phyloP scores from a whole-genome alignment of 2,329 filamentous ascomycete genomes.

The Meredithiella fracta region DNA sequence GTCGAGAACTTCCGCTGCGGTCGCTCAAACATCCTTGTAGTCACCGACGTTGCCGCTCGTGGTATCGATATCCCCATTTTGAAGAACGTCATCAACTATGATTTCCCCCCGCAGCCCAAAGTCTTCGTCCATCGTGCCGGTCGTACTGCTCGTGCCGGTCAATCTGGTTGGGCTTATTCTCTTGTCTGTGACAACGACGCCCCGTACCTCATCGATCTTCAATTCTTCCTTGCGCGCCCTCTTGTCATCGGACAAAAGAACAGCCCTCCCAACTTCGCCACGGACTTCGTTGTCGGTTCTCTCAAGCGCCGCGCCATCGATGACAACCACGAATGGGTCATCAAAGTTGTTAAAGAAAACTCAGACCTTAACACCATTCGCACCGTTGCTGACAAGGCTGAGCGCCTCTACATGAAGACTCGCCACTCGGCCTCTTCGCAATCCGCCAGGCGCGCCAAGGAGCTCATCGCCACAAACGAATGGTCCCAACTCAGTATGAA shows the following conservation, averaged over 20 bases:
- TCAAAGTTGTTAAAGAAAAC: conserved; percentile 59
- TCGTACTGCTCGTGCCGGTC: conserved; percentile 83
- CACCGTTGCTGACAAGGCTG: conserved; percentile 66
- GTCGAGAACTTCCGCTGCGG: conserved; percentile 79
- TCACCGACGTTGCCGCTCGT: conserved; percentile 89
- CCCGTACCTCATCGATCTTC: conserved; percentile 82
- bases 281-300: conserved; percentile 70
- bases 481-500: conserved; percentile 66
- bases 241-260: conserved; percentile 51
- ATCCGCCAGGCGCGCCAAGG: conserved; percentile 74
- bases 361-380: conserved; percentile 57
- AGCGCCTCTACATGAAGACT: conserved; percentile 82
- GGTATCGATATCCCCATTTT: conserved; percentile 96
- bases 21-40: conserved; percentile 75
- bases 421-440: conserved; percentile 78
- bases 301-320: conserved; percentile 60
- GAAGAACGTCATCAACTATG: conserved; percentile 96
- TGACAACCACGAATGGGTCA: conserved; percentile 63
- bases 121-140: conserved; percentile 93
- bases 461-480: conserved; percentile 50
- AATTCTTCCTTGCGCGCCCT: conserved; percentile 80
- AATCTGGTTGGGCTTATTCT: conserved; percentile 89
- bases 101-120: conserved; percentile 92
- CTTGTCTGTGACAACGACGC: conserved; percentile 74
- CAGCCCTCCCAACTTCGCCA: conserved; percentile 52